A percentile compares a stretch with the other conserved stretches of the same genome.
Evolutionary conservation across 2,329 filamentous ascomycete species (phyloP).

Genomic region (Epichloe festucae): DNA sequence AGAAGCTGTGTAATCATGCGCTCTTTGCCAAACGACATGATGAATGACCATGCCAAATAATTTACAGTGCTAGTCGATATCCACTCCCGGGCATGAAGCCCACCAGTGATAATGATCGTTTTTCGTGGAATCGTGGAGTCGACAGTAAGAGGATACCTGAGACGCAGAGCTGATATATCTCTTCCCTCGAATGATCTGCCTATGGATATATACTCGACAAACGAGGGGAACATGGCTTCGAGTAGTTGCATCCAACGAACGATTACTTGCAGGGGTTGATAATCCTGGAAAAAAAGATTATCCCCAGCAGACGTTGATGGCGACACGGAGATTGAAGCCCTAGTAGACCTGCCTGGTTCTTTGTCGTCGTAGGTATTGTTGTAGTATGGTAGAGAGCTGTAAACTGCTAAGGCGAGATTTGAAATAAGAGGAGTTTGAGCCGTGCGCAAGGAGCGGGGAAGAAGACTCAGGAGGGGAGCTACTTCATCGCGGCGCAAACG

Average conservation of each 20-base stretch:
- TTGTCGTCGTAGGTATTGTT: not conserved
- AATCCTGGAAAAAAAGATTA: conserved; percentile 83
- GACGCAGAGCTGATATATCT: conserved; percentile 67
- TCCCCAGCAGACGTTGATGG: conserved; percentile 30
- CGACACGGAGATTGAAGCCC: conserved; percentile 11
- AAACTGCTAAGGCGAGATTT: conserved; percentile 65
- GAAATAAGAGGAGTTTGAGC: conserved; percentile 66
- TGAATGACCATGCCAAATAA: conserved; percentile 79
- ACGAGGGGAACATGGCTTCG: conserved; percentile 76
- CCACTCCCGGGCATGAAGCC: conserved; percentile 92
- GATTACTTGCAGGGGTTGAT: conserved; percentile 74
- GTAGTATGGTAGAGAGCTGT: conserved; percentile 31
- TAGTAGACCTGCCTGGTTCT: too few relatives aligned
- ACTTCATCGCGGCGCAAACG: conserved; percentile 65
- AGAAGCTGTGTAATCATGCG: conserved; percentile 62
- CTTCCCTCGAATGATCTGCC: conserved; percentile 83
- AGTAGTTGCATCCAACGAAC: conserved; percentile 86
- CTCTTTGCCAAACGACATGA: conserved; percentile 68
- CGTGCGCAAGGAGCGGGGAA: conserved; percentile 57
- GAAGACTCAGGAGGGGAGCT: conserved; percentile 61
- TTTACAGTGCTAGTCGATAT: conserved; percentile 85
- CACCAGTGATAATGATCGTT: conserved; percentile 71
- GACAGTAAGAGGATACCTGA: conserved; percentile 45
- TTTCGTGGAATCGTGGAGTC: conserved; percentile 42
- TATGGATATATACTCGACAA: conserved; percentile 60